Percentiles rank a stretch among this genome's conserved stretches.
phyloP scores from a whole-genome alignment of 2,329 filamentous ascomycete species.

The Fusarium duplospermum region DNA sequence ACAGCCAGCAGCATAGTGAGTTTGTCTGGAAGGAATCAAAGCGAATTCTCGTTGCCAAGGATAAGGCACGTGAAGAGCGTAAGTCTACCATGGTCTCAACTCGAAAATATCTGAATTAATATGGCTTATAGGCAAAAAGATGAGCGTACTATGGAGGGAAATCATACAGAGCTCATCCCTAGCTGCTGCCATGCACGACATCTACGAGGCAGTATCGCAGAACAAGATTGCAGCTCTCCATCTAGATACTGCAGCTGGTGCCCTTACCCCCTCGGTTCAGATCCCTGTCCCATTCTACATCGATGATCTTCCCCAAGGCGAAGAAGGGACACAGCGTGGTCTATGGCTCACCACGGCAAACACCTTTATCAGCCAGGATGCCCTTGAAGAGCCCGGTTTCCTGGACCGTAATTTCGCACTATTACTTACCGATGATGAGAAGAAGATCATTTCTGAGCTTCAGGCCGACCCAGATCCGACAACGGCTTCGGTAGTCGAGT shows the following conservation, averaged over 20 bases:
- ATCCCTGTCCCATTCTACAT: constrained; percentile 76
- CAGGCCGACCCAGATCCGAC: constrained; percentile 81
- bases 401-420: constrained; percentile 89
- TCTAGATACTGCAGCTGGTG: constrained; percentile 71
- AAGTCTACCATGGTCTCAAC: constrained; percentile 40
- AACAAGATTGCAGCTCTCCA: constrained; percentile 89
- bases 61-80: constrained; percentile 80
- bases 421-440: constrained; percentile 85
- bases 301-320: constrained; percentile 76
- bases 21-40: constrained; percentile 95
- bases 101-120: constrained; percentile 9
- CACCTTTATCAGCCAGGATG: constrained; percentile 76
- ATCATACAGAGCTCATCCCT: constrained; percentile 80
- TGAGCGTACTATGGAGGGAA: constrained; percentile 76
- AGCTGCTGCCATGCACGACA: constrained; percentile 82
- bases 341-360: constrained; percentile 91
- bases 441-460: constrained; percentile 77
- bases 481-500: constrained; percentile 82
- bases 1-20: constrained; percentile 88
- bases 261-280: constrained; percentile 71
- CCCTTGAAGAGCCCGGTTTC: constrained; percentile 72
- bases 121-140: constrained; percentile 61
- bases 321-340: constrained; percentile 76
- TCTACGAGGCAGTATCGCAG: constrained; percentile 83
- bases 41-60: constrained; percentile 81